Evolutionary conservation across 2,329 filamentous ascomycete genomes (phyloP), one percentile per base, ranked within the genome.

Genomic region (Fusarium sp.): DNA sequence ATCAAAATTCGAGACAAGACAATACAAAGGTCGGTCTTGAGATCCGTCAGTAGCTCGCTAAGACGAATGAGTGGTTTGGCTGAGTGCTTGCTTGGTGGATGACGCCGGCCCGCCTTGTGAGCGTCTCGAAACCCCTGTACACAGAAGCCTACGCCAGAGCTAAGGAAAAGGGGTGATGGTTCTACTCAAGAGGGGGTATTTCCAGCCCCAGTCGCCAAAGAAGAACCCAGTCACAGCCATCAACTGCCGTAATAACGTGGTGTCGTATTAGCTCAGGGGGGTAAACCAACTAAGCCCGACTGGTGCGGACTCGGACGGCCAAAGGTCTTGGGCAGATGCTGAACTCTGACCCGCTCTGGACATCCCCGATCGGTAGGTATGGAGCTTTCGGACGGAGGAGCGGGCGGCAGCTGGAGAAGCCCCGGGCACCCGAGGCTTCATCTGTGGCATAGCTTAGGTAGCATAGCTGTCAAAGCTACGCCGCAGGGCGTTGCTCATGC

Each of bases 311-410:
- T 65, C 65, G 64, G 69, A 62, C n/a, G 62, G 64, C 61, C 69
- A 46, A 61, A 69, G 59, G 62, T 18, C 44, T 66, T 54, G 41
- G 60, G 50, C 62, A 53, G 36, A 54, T 58, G 72, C 73, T 75
- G 73, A 75, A 75, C 72, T 70, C 59, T 75, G 65, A 57, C 62
- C 73, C 72, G 69, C 71, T 67, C 57, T 72, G 56, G 53, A 57
- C 63, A 64, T 71, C 65, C 61, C 73, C 73, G 73, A 75, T 72
- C 73, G 73, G 72, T 74, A 70, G 65, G 69, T 69, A 71, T 74
- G 72, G 72, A 57, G 65, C 65, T 54, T 38, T 74, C 61, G 71
- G 72, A 61, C 72, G 72, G 72, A 74, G 72, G 71, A 72, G 64
- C 72, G 71, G 72, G 54, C 67, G 69, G 58, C 57, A 58, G 46